Evolutionary conservation across 805 yeast genomes (phyloP).

Genomic region (Metschnikowia chrysomelidarum): DNA sequence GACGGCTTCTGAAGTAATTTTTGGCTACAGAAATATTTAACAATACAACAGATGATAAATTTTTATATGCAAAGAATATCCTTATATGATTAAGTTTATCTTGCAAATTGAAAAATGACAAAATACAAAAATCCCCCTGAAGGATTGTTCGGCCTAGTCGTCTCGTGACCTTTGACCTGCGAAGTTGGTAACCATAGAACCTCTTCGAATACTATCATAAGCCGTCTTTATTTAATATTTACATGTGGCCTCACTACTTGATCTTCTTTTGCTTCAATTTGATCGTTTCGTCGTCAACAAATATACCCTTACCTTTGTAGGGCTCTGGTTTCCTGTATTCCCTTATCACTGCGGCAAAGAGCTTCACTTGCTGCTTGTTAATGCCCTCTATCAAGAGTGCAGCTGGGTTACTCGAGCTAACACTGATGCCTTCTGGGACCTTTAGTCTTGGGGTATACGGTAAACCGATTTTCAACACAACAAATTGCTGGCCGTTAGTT

Average conservation of each 20-base stretch:
- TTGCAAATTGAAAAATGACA: too few species aligned
- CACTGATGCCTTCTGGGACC: conserved; percentile 76
- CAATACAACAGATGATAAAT: too few species aligned
- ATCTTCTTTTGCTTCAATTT: conserved; percentile 89
- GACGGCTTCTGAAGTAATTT: too few species aligned
- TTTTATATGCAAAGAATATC: too few species aligned
- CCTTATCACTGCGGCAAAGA: conserved; percentile 86
- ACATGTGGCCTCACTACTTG: conserved; percentile 48
- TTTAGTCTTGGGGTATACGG: conserved; percentile 74
- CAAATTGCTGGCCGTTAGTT: conserved; percentile 49
- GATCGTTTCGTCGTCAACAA: conserved; percentile 87
- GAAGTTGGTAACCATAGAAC: too few species aligned
- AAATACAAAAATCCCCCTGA: too few species aligned
- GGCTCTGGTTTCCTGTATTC: conserved; percentile 95
- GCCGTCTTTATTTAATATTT: too few species aligned
- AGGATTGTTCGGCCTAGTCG: too few species aligned
- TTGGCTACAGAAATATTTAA: too few species aligned
- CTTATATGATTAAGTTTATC: too few species aligned
- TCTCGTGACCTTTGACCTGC: too few species aligned
- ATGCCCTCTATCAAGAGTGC: conserved; percentile 82
- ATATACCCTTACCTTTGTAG: conserved; percentile 97
- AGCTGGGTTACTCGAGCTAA: conserved; percentile 79
- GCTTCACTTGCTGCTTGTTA: conserved; percentile 81
- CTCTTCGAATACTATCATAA: too few species aligned
- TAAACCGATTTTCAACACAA: conserved; percentile 83